Conservation (phyloP, 192 early-diverging fungal genomes). For the Spizellomyces punctatus region DNA sequence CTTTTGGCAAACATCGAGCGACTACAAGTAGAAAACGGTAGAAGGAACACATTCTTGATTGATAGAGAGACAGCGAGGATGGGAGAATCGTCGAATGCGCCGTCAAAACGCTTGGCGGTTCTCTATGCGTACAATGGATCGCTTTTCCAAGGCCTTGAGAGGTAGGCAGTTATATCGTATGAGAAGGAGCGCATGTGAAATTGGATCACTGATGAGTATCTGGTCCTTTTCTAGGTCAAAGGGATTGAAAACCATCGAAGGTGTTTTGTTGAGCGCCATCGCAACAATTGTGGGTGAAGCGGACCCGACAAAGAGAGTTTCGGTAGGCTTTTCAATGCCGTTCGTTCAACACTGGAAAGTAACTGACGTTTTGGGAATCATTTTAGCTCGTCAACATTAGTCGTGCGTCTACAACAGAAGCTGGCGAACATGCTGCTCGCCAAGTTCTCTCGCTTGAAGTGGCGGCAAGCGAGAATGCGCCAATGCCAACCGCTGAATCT, state of each 20-base stretch:
- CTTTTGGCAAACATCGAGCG: too few species aligned
- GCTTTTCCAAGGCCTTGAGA: slow-evolving; percentile 45
- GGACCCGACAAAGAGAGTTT: slow-evolving; percentile 33
- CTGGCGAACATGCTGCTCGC: slow-evolving; percentile 97
- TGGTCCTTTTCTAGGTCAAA: slow-evolving; percentile 32
- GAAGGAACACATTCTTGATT: too few species aligned
- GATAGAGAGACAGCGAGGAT: too few species aligned
- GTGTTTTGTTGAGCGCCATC: slow-evolving; percentile 39
- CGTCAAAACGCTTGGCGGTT: slow-evolving; percentile 32
- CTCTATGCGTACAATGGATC: slow-evolving; percentile 54
- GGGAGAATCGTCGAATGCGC: neutral
- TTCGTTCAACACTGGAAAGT: neutral
- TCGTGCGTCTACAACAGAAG: slow-evolving; percentile 76
- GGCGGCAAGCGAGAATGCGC: slow-evolving; percentile 50
- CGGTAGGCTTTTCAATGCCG: slow-evolving; percentile 19
- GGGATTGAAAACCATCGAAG: slow-evolving; percentile 46
- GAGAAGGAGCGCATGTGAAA: neutral
- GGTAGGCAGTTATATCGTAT: slow-evolving; percentile 4
- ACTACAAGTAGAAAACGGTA: too few species aligned
- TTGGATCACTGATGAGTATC: neutral
- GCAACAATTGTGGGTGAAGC: slow-evolving; percentile 39
- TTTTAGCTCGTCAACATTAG: slow-evolving; percentile 48
- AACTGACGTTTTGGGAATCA: neutral
- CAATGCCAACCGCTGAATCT: slow-evolving; percentile 7
- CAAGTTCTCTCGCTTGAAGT: slow-evolving; percentile 94